phyloP scores from a whole-genome alignment of 225 moss, liverwort and hornwort species.

The Sphagnum tenellum region DNA sequence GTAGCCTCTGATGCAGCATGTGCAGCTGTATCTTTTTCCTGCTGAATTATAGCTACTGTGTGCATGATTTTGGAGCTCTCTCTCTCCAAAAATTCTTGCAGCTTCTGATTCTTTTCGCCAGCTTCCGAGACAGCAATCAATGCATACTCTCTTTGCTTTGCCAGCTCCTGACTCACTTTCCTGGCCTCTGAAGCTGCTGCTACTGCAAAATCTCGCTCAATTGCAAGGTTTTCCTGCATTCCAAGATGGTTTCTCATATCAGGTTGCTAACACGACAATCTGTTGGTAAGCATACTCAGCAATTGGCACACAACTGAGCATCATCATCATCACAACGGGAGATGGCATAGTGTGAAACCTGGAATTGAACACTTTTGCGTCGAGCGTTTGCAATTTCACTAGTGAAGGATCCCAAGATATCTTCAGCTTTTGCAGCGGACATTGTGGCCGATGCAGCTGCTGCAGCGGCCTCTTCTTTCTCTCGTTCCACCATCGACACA shows the following conservation, averaged over 20 bases:
- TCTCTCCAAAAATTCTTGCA: slow-evolving; percentile 70
- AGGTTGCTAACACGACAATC: too few relatives aligned
- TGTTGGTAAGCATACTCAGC: too few relatives aligned
- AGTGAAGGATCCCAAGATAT: slow-evolving; percentile 47
- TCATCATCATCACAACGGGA: too few relatives aligned
- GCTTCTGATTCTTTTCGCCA: slow-evolving; percentile 49
- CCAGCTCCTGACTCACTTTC: slow-evolving; percentile 24
- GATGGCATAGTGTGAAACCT: slow-evolving; percentile 6
- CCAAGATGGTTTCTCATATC: too few relatives aligned
- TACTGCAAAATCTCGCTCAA: slow-evolving; percentile 52
- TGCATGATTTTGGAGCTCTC: slow-evolving; percentile 63
- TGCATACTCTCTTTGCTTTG: slow-evolving; percentile 31
- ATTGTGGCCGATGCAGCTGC: slow-evolving; percentile 61
- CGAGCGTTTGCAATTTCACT: slow-evolving; percentile 55
- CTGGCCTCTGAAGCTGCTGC: slow-evolving; percentile 36
- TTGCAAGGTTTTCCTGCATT: slow-evolving; percentile 47
- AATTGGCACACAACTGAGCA: too few relatives aligned
- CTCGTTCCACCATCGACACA: slow-evolving; percentile 44
- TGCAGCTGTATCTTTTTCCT: slow-evolving; percentile 69
- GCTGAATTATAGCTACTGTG: slow-evolving; percentile 56
- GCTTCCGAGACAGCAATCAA: slow-evolving; percentile 53
- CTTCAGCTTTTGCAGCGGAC: slow-evolving; percentile 63
- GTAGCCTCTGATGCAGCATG: slow-evolving; percentile 77
- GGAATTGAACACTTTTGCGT: slow-evolving; percentile 51
- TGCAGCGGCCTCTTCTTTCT: slow-evolving; percentile 61